These are phyloP conservation scores for Erodium trifolium DNA, from an alignment of 441 rosid genomes.

Conservation along the genomic window DNA sequence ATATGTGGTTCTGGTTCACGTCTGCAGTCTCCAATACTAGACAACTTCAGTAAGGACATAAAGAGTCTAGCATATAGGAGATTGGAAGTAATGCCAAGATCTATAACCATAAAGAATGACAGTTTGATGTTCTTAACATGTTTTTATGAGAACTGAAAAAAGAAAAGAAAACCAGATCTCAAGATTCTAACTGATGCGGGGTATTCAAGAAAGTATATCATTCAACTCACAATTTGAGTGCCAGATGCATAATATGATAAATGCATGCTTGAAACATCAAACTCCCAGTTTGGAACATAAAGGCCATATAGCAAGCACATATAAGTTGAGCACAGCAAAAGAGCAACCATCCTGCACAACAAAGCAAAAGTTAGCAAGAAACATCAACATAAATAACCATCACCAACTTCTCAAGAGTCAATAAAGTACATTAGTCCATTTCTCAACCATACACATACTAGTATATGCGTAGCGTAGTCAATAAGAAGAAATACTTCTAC, in stretches of 20 bases:
- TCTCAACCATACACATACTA: neutral
- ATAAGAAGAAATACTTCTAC: neutral
- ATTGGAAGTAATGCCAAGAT: neutral
- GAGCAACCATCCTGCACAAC: conserved; percentile 13
- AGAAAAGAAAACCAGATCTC: neutral
- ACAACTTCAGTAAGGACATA: neutral
- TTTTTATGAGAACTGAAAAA: neutral
- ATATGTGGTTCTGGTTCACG: neutral
- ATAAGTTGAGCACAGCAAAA: conserved; percentile 31
- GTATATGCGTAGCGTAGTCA: neutral
- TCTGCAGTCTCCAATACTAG: neutral
- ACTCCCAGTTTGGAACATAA: conserved; percentile 54
- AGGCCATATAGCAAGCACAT: conserved; percentile 46
- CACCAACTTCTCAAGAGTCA: neutral
- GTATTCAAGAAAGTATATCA: neutral
- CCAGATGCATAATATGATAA: conserved; percentile 20
- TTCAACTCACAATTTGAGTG: conserved; percentile 36
- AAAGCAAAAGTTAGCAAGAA: conserved; percentile 14
- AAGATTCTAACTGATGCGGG: conserved; percentile 1
- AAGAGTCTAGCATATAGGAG: neutral
- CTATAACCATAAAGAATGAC: neutral
- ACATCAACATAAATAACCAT: neutral
- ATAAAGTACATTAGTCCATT: neutral
- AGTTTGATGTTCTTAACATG: neutral
- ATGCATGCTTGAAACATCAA: conserved; percentile 27